Evolutionary conservation across 352 stramenopile genomes (phyloP).

Genomic region (Globisporangium alternatum): DNA sequence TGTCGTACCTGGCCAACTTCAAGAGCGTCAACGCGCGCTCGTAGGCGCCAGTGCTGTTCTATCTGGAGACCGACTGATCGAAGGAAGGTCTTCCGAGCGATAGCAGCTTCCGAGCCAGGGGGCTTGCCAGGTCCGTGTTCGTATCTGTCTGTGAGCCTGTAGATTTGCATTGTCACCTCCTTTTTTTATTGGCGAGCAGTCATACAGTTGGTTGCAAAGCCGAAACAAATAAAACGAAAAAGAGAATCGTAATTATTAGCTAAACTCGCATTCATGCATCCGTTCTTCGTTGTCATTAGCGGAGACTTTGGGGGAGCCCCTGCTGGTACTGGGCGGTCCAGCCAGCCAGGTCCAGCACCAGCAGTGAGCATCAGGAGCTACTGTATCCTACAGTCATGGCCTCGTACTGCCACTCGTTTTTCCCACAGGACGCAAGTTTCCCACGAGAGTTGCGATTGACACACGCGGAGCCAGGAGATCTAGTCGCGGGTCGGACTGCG

Average conservation of each 20-base stretch:
- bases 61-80: background rate
- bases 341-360: too few species aligned
- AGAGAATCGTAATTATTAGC: background rate
- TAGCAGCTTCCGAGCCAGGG: background rate
- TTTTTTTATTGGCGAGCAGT: background rate
- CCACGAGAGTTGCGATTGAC: too few species aligned
- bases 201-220: background rate
- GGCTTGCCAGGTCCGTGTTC: background rate
- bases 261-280: background rate
- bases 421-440: too few species aligned
- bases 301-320: too few species aligned
- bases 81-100: background rate
- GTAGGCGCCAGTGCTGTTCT: background rate
- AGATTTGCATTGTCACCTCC: background rate
- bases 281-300: too few species aligned
- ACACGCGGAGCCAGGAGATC: too few species aligned
- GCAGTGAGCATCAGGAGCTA: too few species aligned
- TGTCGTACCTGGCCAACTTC: constrained; percentile 20
- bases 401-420: too few species aligned
- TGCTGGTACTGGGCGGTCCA: too few species aligned
- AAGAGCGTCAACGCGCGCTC: constrained; percentile 11
- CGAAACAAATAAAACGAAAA: background rate
- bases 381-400: too few species aligned
- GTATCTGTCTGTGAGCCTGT: background rate
- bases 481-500: too few species aligned